Base-by-base conservation (phyloP, 2,329 filamentous ascomycete genomes). In the Zymoseptoria crescenta region DNA sequence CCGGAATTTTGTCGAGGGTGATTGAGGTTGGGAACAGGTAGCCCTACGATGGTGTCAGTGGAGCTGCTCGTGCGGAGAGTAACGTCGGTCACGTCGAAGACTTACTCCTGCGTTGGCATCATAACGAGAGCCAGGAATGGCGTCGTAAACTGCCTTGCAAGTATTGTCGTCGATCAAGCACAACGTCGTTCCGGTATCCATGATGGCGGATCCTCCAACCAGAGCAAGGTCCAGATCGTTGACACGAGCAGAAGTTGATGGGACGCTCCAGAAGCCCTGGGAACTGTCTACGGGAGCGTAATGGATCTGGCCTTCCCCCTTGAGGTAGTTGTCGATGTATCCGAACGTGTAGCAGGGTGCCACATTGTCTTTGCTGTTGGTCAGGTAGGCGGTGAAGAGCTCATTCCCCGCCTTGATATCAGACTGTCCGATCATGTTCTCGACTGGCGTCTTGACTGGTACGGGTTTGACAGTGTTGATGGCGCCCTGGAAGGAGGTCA, bases 111-210 rank as follows among this genome's bases (percentile, higher is more conserved):
- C 59, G 20, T 57, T 54, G 21, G 58, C 29, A 54, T 64, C 59
- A 79, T 74, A 75, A 45, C 61, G 77, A 8, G 84, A 77, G 13
- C 84, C 85, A 3, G 82, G 80, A 60, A 90, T 88, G 30, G 80
- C 75, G 55, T 75, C 76, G 71, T 90, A 90, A 62, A 90, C 78
- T 2, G 80, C 80, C 59, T 84, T 74, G 68, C 82, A 85, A 10
- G 82, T 78, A 1, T 73, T 69, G 68, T 90, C 87, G 49, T 81
- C 80, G 52, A 89, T 77, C 30, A 90, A 77, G 1, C 82, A 82
- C 54, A 90, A 79, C 0, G 86, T 87, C 29, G 87, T 89, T 57
- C 86, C 87, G 0, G 87, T 90, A 70, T 90, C 87, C 35, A 82
- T 83, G 64, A 90, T 88, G 52, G 87, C 85, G 29, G 76, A 84